Conservation (phyloP, 1,284 basidiomycete genomes). For the Fistulinella staudtii region DNA sequence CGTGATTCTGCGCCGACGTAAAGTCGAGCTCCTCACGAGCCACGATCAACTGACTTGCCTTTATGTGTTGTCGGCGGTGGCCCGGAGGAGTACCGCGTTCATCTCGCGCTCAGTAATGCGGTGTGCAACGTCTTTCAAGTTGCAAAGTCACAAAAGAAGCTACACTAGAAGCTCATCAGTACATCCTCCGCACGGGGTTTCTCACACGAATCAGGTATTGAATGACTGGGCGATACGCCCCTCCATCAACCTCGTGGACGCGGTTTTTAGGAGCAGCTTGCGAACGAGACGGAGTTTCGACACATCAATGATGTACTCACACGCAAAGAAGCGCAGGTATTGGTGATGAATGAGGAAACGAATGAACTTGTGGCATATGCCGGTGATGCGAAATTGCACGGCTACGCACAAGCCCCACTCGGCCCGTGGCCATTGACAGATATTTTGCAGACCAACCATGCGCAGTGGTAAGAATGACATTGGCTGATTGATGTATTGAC, state of each 20-base stretch:
- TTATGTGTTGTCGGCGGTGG: neutral
- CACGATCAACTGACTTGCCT: neutral
- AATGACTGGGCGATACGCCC: neutral
- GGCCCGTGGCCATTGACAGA: no score
- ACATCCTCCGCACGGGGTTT: conserved; percentile 22
- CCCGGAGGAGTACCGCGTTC: no score
- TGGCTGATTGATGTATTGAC: no score
- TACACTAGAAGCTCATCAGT: no score
- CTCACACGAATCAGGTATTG: conserved; percentile 6
- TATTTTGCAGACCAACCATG: no score
- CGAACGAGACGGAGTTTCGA: conserved; percentile 76
- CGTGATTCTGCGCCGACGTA: neutral
- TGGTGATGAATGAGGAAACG: conserved; percentile 48
- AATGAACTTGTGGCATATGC: no score
- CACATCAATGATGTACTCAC: conserved; percentile 94
- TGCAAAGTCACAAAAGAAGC: no score
- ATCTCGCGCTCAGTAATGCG: conserved; percentile 76
- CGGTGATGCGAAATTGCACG: conserved; percentile 37
- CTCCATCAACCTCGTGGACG: conserved; percentile 5
- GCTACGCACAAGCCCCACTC: conserved; percentile 36
- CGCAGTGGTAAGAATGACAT: no score
- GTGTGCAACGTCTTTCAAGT: conserved; percentile 62
- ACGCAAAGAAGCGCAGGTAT: conserved; percentile 78
- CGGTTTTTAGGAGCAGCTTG: conserved; percentile 71
- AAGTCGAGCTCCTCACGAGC: neutral